Conservation (phyloP, 371 early-diverging fungal genomes). For the Basidiobolus heterosporus region DNA sequence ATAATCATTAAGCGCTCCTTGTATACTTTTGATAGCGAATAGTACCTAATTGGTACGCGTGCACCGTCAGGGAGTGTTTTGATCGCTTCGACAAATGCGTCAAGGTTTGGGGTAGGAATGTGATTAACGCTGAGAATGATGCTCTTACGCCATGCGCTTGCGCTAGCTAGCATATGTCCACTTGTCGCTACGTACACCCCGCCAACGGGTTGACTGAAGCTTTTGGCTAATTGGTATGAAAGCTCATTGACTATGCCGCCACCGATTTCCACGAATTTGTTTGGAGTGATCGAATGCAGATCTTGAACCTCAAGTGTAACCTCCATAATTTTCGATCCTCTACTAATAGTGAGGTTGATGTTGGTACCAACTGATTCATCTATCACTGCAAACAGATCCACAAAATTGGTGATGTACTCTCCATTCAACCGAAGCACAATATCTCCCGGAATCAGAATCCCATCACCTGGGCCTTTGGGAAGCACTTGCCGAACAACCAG, state of each 20-base stretch:
- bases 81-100: conserved; percentile 53
- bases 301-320: conserved; percentile 48
- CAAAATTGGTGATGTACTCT: conserved; percentile 38
- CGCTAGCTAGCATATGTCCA: conserved; percentile 47
- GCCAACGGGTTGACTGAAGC: conserved; percentile 44
- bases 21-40: conserved; percentile 38
- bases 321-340: conserved; percentile 37
- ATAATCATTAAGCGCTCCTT: conserved; percentile 55
- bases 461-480: conserved; percentile 49
- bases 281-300: conserved; percentile 55
- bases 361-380: conserved; percentile 48
- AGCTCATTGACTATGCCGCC: conserved; percentile 69
- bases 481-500: conserved; percentile 47
- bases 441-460: conserved; percentile 52
- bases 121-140: conserved; percentile 49
- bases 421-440: conserved; percentile 44
- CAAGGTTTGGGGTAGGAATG: conserved; percentile 50
- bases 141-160: conserved; percentile 33
- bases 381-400: conserved; percentile 36
- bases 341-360: conserved; percentile 40
- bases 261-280: conserved; percentile 62
- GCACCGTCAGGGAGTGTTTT: conserved; percentile 47
- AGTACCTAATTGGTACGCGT: conserved; percentile 67
- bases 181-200: conserved; percentile 69
- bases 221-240: conserved; percentile 71